Evolutionary conservation across 768 basidiomycete genomes (phyloP).

Genomic region (Boletus subcaerulescens): DNA sequence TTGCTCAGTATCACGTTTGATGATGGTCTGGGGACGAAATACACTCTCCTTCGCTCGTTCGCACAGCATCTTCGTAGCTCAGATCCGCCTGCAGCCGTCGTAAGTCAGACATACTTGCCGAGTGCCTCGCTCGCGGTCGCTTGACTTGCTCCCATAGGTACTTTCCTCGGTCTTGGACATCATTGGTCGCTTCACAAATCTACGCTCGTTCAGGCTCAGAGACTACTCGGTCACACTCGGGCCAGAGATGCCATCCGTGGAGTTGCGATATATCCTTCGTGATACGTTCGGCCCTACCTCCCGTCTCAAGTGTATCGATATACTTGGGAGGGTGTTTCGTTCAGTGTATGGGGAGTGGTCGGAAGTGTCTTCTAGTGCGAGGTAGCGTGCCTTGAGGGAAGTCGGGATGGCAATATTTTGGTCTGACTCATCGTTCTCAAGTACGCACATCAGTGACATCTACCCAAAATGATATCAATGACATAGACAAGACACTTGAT

Average conservation of each 20-base stretch:
- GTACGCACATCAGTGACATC: no score
- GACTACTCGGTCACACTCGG: no score
- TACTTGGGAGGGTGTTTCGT: not conserved
- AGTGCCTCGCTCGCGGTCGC: not conserved
- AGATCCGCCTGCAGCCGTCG: not conserved
- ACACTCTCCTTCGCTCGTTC: no score
- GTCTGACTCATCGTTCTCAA: no score
- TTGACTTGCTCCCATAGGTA: constrained; percentile 1
- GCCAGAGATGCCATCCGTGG: no score
- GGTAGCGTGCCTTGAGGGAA: not conserved
- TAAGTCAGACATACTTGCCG: not conserved
- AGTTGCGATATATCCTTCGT: not conserved
- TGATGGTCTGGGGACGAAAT: not conserved
- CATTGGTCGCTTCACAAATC: not conserved
- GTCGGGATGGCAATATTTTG: no score
- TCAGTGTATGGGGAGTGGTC: constrained; percentile 4
- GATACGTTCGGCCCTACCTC: not conserved
- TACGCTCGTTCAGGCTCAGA: constrained; percentile 3
- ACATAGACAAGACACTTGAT: no score
- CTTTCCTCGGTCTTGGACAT: not conserved
- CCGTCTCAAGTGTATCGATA: not conserved
- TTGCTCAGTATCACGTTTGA: constrained; percentile 2
- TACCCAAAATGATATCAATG: no score
- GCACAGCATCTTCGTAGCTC: not conserved
- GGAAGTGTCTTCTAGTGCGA: not conserved